Conservation (phyloP, 1,284 basidiomycete genomes). For the Tylopilus sp. region DNA sequence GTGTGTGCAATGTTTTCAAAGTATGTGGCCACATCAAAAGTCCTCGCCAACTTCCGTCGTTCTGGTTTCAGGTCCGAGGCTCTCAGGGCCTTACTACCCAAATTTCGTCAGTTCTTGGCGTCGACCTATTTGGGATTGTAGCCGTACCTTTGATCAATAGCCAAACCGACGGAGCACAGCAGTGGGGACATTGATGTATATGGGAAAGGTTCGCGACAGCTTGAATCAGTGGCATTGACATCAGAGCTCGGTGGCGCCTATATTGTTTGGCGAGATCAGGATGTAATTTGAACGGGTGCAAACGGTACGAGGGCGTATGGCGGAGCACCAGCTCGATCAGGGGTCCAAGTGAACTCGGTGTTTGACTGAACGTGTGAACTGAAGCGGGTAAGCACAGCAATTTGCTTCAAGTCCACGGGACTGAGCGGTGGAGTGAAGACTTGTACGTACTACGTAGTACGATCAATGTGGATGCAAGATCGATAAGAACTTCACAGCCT, state of each 20-base stretch:
- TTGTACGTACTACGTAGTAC: conserved; percentile 11
- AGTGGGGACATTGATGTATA: conserved; percentile 12
- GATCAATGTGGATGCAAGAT: conserved; percentile 7
- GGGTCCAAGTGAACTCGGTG: not conserved
- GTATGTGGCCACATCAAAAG: not conserved
- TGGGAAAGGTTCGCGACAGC: not conserved
- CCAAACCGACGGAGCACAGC: conserved; percentile 20
- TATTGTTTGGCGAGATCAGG: not conserved
- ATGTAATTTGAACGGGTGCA: not conserved
- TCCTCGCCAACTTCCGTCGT: not conserved
- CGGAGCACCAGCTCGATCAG: not conserved
- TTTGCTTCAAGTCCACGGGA: conserved; percentile 11
- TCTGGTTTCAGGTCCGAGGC: conserved; percentile 5
- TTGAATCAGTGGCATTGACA: conserved; percentile 4
- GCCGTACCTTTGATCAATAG: conserved; percentile 17
- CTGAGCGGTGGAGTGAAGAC: not conserved
- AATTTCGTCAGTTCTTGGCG: conserved; percentile 12
- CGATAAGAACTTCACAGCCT: conserved; percentile 15
- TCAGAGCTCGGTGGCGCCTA: conserved; percentile 4
- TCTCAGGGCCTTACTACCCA: not conserved
- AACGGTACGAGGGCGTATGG: not conserved
- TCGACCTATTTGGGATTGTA: not conserved
- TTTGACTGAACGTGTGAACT: conserved; percentile 18
- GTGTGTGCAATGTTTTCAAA: not conserved
- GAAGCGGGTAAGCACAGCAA: conserved; percentile 12